A percentile compares a stretch with the other conserved stretches of the same genome.
These are phyloP conservation scores for Porcisia deanei DNA, from an alignment of 208 protist genomes.

Conservation along the genomic window DNA sequence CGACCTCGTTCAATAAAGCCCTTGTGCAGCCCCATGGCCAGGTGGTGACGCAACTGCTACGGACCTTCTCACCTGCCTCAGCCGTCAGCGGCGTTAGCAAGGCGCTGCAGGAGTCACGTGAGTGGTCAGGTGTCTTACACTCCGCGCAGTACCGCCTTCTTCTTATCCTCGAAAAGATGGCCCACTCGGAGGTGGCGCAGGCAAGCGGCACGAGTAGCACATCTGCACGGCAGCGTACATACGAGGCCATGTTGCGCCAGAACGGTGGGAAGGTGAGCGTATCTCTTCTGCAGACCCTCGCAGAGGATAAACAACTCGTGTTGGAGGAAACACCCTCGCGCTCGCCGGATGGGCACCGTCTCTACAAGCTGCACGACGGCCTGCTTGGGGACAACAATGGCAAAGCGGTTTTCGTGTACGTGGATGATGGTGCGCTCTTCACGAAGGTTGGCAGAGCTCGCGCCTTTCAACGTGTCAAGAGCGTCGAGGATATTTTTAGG, in stretches of 20 bases:
- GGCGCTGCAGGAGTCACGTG: conserved; percentile 7
- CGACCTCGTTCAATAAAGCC: conserved; percentile 28
- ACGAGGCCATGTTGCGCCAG: conserved; percentile 59
- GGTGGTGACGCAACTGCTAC: conserved; percentile 14
- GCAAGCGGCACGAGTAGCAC: conserved; percentile 44
- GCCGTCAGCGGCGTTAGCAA: background rate
- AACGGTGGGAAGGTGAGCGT: conserved; percentile 71
- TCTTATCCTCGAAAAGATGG: conserved; percentile 67
- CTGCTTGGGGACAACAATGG: background rate
- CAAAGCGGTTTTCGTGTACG: conserved; percentile 62
- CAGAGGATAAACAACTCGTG: conserved; percentile 72
- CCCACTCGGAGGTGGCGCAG: conserved; percentile 56
- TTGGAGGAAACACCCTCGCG: conserved; percentile 66
- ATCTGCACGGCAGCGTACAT: conserved; percentile 61
- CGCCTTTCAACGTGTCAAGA: conserved; percentile 54
- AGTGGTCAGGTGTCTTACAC: conserved; percentile 37
- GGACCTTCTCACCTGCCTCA: background rate
- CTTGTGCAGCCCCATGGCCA: conserved; percentile 41
- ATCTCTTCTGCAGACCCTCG: conserved; percentile 56
- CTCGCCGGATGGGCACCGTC: conserved; percentile 57
- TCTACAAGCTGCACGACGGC: conserved; percentile 66
- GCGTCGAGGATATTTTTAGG: conserved; percentile 76
- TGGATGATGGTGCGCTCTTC: conserved; percentile 71
- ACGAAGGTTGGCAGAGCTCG: conserved; percentile 45
- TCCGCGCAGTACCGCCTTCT: conserved; percentile 73